phyloP scores from a whole-genome alignment of 768 basidiomycete genomes.

The Amanita muscaria region DNA sequence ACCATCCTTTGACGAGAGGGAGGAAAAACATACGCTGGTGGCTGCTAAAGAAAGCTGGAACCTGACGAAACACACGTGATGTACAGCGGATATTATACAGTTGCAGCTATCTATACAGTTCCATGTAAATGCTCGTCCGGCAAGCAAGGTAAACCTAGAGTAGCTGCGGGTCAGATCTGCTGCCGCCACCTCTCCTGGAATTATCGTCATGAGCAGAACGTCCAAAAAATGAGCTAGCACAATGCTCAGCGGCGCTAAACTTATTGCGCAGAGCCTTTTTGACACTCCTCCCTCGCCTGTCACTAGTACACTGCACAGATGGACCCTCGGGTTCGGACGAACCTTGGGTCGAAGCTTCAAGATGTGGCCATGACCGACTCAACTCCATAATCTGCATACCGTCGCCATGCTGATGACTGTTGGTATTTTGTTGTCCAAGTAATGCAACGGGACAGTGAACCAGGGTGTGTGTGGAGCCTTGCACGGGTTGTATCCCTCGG shows the following conservation, averaged over 20 bases:
- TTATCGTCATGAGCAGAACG: conserved; percentile 25
- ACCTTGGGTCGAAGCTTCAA: neutral
- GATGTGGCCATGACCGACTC: conserved; percentile 1
- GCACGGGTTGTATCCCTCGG: conserved; percentile 34
- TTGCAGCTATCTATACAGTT: neutral
- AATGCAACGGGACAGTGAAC: neutral
- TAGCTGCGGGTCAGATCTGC: conserved; percentile 7
- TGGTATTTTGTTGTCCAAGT: neutral
- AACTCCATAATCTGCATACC: neutral
- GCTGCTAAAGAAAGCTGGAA: no score
- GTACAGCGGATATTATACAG: neutral
- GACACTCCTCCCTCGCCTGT: conserved; percentile 48
- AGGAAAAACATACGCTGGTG: conserved; percentile 32
- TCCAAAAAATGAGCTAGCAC: conserved; percentile 61
- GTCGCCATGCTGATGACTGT: neutral
- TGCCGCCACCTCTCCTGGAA: conserved; percentile 14
- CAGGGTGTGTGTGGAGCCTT: neutral
- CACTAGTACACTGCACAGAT: conserved; percentile 24
- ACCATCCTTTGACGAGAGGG: conserved; percentile 34
- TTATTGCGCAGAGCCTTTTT: conserved; percentile 62
- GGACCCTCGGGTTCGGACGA: conserved; percentile 10
- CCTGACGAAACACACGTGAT: conserved; percentile 3
- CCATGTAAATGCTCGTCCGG: neutral
- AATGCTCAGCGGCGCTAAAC: conserved; percentile 61
- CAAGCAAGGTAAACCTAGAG: conserved; percentile 4